phyloP scores from a whole-genome alignment of 148 eudicot species.

The Persicaria maculosa region DNA sequence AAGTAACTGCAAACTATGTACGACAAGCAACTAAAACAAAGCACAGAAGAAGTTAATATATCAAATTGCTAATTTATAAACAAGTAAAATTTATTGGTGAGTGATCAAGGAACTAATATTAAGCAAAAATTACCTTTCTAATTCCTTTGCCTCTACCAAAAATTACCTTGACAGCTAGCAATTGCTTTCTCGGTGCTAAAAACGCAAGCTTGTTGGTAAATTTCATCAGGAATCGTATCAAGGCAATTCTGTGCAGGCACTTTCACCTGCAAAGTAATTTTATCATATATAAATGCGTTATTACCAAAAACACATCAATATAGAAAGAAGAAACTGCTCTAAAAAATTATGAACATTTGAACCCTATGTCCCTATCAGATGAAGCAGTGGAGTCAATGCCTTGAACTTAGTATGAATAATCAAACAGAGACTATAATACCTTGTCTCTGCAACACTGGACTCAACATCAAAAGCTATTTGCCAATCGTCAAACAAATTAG shows the following conservation, averaged over 20 bases:
- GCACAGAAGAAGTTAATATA: not conserved
- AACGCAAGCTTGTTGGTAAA: slow-evolving; percentile 85
- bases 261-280: slow-evolving; percentile 53
- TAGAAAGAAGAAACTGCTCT: too few relatives aligned
- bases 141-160: slow-evolving; percentile 99
- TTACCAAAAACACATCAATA: too few relatives aligned
- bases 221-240: slow-evolving; percentile 72
- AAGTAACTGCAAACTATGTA: not conserved
- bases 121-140: slow-evolving; percentile 61
- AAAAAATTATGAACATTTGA: too few relatives aligned
- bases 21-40: not conserved
- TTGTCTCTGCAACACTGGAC: slow-evolving; percentile 65
- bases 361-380: too few relatives aligned
- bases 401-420: too few relatives aligned
- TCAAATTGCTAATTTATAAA: not conserved
- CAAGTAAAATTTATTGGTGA: not conserved
- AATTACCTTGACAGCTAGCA: slow-evolving; percentile 91
- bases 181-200: slow-evolving; percentile 88
- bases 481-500: slow-evolving; percentile 95
- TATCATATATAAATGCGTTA: too few relatives aligned
- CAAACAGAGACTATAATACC: too few relatives aligned
- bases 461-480: slow-evolving; percentile 87
- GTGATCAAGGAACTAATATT: not conserved
- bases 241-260: slow-evolving; percentile 70
- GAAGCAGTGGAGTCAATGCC: too few relatives aligned